phyloP scores from a whole-genome alignment of 371 early-diverging fungal species.

The Rhizopus arrhizus region DNA sequence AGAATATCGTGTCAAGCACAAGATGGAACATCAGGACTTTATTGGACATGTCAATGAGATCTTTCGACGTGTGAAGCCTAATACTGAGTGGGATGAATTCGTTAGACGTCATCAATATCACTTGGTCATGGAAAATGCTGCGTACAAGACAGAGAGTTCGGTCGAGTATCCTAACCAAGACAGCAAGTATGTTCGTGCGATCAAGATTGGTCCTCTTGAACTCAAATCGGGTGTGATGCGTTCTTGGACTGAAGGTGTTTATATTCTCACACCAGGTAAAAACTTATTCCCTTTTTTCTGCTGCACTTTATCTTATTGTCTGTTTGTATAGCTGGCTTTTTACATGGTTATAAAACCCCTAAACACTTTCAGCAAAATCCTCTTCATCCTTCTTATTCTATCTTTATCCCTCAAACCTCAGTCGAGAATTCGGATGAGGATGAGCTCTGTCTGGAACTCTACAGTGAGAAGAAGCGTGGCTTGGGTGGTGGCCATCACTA shows the following conservation, averaged over 20 bases:
- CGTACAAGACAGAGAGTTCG: conserved; percentile 44
- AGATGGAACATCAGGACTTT: conserved; percentile 31
- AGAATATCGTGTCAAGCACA: conserved; percentile 37
- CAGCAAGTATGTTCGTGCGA: conserved; percentile 34
- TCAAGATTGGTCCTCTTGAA: conserved; percentile 46
- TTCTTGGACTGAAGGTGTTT: conserved; percentile 41
- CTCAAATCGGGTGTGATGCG: conserved; percentile 31
- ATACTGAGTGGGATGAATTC: conserved; percentile 52
- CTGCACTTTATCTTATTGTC: neutral
- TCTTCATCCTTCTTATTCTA: conserved; percentile 29
- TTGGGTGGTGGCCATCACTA: conserved; percentile 17
- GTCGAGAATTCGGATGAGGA: conserved; percentile 21
- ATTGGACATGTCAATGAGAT: conserved; percentile 29
- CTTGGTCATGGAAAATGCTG: conserved; percentile 40
- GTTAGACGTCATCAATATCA: conserved; percentile 37
- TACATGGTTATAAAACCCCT: conserved; percentile 50
- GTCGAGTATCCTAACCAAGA: conserved; percentile 48
- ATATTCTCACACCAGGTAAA: conserved; percentile 48
- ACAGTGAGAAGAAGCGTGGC: conserved; percentile 23
- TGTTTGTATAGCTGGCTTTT: conserved; percentile 39
- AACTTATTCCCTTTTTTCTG: neutral
- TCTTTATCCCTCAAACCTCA: conserved; percentile 40
- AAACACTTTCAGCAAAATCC: conserved; percentile 41
- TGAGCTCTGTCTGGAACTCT: conserved; percentile 30
- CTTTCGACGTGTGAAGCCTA: conserved; percentile 30